Evolutionary conservation across 1,284 basidiomycete species (phyloP).

Genomic region (Ustilago sp.): DNA sequence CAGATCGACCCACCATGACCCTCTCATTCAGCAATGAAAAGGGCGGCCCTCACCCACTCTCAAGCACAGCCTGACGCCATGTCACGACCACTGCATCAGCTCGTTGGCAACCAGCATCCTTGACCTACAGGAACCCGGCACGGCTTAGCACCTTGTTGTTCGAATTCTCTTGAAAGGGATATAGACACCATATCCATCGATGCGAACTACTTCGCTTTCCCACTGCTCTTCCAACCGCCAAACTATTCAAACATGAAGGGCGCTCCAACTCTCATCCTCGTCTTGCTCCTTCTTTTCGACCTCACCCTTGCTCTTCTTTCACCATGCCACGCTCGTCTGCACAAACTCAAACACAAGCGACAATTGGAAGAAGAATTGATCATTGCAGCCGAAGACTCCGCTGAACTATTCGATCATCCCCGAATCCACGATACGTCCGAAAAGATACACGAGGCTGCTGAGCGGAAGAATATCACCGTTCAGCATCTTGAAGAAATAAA

Average conservation of each 20-base stretch:
- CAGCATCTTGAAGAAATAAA: background rate
- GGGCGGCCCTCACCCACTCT: no score
- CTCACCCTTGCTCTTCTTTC: background rate
- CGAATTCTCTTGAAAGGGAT: no score
- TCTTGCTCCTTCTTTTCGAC: background rate
- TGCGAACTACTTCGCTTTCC: no score
- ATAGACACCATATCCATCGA: no score
- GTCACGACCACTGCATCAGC: no score
- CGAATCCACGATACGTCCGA: conserved; percentile 34
- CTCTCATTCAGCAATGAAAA: no score
- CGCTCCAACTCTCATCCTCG: background rate
- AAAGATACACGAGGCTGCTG: conserved; percentile 11
- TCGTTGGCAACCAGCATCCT: no score
- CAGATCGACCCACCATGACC: no score
- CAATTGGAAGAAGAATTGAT: conserved; percentile 18
- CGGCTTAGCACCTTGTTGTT: no score
- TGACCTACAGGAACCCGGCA: no score
- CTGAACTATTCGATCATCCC: conserved; percentile 27
- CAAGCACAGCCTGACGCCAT: no score
- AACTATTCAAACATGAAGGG: background rate
- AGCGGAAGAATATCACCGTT: conserved; percentile 15
- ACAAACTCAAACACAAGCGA: conserved; percentile 3
- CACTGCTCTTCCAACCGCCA: no score
- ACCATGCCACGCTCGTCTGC: background rate
- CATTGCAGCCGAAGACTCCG: conserved; percentile 11